Base-by-base conservation (phyloP, 164 flowering plant species). In the Kalanchoe fedtschenkoi region DNA sequence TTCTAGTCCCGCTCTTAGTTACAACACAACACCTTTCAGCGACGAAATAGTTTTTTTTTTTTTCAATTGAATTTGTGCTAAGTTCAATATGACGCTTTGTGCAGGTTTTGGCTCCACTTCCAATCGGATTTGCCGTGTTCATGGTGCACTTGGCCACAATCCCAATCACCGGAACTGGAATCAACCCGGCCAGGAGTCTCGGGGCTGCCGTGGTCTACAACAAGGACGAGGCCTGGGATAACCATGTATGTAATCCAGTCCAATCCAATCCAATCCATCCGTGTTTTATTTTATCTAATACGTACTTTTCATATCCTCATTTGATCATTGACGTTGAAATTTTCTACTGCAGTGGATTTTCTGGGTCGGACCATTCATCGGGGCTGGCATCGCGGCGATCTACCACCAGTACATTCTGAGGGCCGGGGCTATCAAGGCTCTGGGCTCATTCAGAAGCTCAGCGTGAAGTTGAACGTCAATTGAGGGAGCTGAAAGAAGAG, bases 321-420 rank as follows among this genome's bases (percentile, higher is more conserved):
- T 35, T 41, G 7, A 16, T 29, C 35, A 4, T 6, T 39, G 26
- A 9, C 35, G 17, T 44, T 5, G 3, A 13, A 57, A 42, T 9
- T 58, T 61, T 6, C 43, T 39, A 8, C 43, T 46, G 28, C 78
- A 81, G 82, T 78, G 81, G 85, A 77, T 81, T 10, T 78, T 81
- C 78, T 81, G 85, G 85, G 81, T 75, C 16, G 85, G 85, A 35
- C 85, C 85, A 11, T 81, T 81, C 69, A 69, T 74, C 16, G 85
- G 85, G 0, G 85, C 85, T 2, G 74, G 79, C 4, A 65, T 78
- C 15, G 84, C 84, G 5, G 80, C 85, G 3, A 34, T 79, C 44
- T 81, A 79, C 51, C 77, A 77, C 74, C 77, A 77, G 58, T 74
- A 9, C 54, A 57, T 77, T 16, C 32, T 77, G 62, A 76, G 81